These are phyloP conservation scores for Cordyceps tenuipes DNA, from an alignment of 2,329 filamentous ascomycete species.

Conservation along the genomic window DNA sequence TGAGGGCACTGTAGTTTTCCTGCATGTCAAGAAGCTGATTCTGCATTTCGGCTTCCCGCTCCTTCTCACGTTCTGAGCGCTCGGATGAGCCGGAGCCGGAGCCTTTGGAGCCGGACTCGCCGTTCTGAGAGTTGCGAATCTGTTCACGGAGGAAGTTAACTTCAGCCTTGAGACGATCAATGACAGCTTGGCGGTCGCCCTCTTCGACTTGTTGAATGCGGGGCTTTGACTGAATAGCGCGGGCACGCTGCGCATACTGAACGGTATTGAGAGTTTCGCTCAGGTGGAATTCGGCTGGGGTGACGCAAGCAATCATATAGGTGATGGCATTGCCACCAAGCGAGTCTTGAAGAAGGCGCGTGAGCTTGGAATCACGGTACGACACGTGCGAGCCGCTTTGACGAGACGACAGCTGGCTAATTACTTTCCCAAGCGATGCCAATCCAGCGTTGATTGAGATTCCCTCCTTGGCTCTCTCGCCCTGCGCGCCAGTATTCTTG, in stretches of 20 bases:
- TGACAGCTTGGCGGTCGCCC: constrained; percentile 85
- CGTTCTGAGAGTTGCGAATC: constrained; percentile 64
- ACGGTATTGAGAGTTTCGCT: constrained; percentile 97
- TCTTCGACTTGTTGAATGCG: constrained; percentile 92
- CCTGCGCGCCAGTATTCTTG: constrained; percentile 94
- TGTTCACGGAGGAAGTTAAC: constrained; percentile 91
- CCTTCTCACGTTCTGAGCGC: constrained; percentile 67
- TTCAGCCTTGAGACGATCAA: constrained; percentile 88
- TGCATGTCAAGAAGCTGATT: constrained; percentile 88
- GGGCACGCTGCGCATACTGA: constrained; percentile 90
- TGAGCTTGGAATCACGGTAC: constrained; percentile 96
- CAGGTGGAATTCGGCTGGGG: constrained; percentile 90
- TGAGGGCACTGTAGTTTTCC: constrained; percentile 88
- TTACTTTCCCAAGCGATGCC: constrained; percentile 92
- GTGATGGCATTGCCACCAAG: constrained; percentile 95
- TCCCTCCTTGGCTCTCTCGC: constrained; percentile 87
- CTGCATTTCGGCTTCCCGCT: constrained; percentile 82
- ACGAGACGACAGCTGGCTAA: constrained; percentile 90
- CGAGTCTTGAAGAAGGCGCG: constrained; percentile 89
- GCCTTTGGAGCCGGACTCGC: constrained; percentile 46
- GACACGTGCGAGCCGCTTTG: constrained; percentile 85
- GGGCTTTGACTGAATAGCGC: constrained; percentile 95
- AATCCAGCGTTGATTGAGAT: constrained; percentile 97
- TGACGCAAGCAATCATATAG: constrained; percentile 99
- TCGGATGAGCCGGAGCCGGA: constrained; percentile 51